Conservation (phyloP, 2,329 filamentous ascomycete genomes). For the Aspergillus sp. region DNA sequence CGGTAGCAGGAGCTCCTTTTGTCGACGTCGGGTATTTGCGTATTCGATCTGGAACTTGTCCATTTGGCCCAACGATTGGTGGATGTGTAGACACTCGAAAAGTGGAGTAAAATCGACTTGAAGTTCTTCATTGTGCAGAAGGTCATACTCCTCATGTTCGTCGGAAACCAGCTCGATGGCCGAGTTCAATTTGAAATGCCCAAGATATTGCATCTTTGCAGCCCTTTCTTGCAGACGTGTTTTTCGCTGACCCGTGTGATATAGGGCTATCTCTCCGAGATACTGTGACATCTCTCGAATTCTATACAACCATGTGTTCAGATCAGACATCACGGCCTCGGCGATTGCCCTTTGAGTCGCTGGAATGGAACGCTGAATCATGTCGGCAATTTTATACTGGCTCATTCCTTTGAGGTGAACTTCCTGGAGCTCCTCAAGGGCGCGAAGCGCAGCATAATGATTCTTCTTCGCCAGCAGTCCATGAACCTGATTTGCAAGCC, state of each 20-base stretch:
- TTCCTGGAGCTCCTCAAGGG: constrained; percentile 92
- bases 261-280: constrained; percentile 92
- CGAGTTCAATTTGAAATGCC: constrained; percentile 88
- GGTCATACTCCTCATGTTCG: constrained; percentile 91
- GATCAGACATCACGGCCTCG: constrained; percentile 92
- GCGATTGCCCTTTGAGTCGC: constrained; percentile 89
- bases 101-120: constrained; percentile 92
- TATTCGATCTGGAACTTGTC: constrained; percentile 91
- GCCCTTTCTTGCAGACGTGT: constrained; percentile 78
- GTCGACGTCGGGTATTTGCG: constrained; percentile 80
- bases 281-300: constrained; percentile 97
- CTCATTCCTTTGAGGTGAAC: constrained; percentile 93
- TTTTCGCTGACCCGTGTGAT: constrained; percentile 86
- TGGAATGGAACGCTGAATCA: constrained; percentile 94
- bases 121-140: constrained; percentile 91
- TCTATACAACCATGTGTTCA: constrained; percentile 94
- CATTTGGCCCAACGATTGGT: constrained; percentile 86
- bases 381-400: constrained; percentile 88
- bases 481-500: constrained; percentile 90
- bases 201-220: constrained; percentile 70
- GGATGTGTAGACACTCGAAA: constrained; percentile 93
- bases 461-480: constrained; percentile 89
- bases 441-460: constrained; percentile 91
- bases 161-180: constrained; percentile 94
- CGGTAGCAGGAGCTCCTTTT: constrained; percentile 87